Evolutionary conservation across 495 filamentous ascomycete species (phyloP), one percentile per base, ranked within the genome.

Genomic region (Glarea lozoyensis): DNA sequence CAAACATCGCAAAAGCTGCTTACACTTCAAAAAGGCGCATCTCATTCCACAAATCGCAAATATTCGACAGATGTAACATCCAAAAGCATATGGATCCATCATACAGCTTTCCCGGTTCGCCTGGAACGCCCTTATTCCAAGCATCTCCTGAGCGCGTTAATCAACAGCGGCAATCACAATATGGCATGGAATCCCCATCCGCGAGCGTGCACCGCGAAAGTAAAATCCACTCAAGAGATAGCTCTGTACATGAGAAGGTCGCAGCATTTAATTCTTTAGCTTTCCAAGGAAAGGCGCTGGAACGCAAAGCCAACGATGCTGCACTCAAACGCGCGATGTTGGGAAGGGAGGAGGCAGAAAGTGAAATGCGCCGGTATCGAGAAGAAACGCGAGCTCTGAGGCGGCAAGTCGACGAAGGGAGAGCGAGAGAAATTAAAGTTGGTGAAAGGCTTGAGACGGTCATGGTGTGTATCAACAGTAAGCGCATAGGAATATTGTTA

Each of bases 91-190:
- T 57, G 54, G 54, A 57, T 40, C 25, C 19, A 19, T 21, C 20
- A 12, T 49, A 34, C 41, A 51, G 46, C 16, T 51, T 57, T 42
- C 50, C 54, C 24, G 39, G 22, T 6, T 52, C 48, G 12, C 62
- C 75, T 30, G 78, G 81, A 46, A 75, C 72, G 41, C 74, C 84
- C 55, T 63, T 88, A 40, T 76, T 79, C 47, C 77, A 79, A 13
- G 62, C 86, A 17, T 88, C 88, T 5, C 79, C 87, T 38, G 86
- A 94, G 59, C 82, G 84, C 59, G 81, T 81, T 57, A 88, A 88
- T 55, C 75, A 82, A 60, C 78, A 84, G 57, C 66, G 67, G 42
- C 13, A 40, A 33, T 33, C 37, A 55, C 1, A 52, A 56, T 37
- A 50, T 52, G 18, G 48, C 58, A 11, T 36, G 2, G 40, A 51